Base-by-base conservation (phyloP, 208 protist species). In the Perkinsela sp. region DNA sequence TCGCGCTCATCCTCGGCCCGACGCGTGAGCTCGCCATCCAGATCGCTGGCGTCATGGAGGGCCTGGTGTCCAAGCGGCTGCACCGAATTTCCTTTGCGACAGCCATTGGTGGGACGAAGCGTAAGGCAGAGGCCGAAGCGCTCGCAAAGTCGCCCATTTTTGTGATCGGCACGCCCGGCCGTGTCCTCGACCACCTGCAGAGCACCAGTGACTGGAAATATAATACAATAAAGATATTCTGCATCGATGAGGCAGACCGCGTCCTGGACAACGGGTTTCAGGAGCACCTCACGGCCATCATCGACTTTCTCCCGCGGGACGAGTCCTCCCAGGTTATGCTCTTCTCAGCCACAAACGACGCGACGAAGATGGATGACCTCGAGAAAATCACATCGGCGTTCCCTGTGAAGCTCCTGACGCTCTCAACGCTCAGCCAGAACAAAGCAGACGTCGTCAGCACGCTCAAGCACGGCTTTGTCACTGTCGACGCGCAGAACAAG, bases 161-260 rank as follows among this genome's bases (percentile, higher is more conserved):
- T 69, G 85, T 92, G 6, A 81, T 92, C 1, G 85, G 87, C 30
- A 88, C 85, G 22, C 89, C 87, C n/a, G 87, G 85, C 13, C 85
- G 97, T 31, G 81, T 99, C 29, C 82, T 98, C 16, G 97, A 99
- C 78, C 96, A 99, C 76, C 77, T 98, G 32, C 87, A 94, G 77
- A 88, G 94, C 73, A 98, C 95, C 28, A 87, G 82, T 22, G 91
- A 94, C 70, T 99, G 96, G 82, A 81, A 94, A 67, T 96, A 87
- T 13, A 91, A 92, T 72, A 97, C 98, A 76, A 77, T 98, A 22
- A 84, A 95, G 32, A 75, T 90, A 67, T 83, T 99, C 29, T 85
- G 97, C 57, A 94, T 98, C 30, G 97, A 99, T 79, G 97, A 99
- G 85, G 95, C 95, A 1, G 96, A 99, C 78, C 87, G 96, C 66